Conservation (phyloP, 441 rosid genomes). For the Rhodomyrtus psidioides region DNA sequence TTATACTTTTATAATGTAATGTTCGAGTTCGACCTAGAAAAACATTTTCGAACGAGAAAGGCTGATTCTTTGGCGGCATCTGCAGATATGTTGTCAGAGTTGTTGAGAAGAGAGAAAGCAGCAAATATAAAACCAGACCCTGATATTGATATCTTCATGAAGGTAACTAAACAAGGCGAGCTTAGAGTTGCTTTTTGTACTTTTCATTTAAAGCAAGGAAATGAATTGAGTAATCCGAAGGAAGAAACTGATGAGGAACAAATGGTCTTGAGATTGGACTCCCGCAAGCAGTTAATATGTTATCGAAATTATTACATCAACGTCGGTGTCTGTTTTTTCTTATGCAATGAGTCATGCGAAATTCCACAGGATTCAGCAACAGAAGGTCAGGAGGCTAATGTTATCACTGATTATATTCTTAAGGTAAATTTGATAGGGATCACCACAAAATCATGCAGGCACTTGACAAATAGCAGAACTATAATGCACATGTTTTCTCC, state of each 20-base stretch:
- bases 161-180: no score
- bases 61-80: neutral
- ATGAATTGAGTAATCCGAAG: neutral
- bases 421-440: no score
- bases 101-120: neutral
- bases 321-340: neutral
- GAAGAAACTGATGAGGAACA: neutral
- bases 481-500: no score
- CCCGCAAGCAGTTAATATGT: neutral
- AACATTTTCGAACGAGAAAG: neutral
- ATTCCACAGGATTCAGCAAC: no score
- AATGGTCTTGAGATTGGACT: neutral
- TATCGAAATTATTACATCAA: neutral
- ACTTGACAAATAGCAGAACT: no score
- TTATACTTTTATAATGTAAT: neutral
- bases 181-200: no score
- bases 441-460: no score
- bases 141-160: no score
- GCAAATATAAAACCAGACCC: no score
- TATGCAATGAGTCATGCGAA: neutral
- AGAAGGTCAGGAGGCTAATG: no score
- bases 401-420: no score
- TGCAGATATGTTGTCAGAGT: neutral
- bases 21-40: neutral
- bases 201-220: neutral